phyloP scores from a whole-genome alignment of 768 basidiomycete genomes.

The Crucibulum laeve region DNA sequence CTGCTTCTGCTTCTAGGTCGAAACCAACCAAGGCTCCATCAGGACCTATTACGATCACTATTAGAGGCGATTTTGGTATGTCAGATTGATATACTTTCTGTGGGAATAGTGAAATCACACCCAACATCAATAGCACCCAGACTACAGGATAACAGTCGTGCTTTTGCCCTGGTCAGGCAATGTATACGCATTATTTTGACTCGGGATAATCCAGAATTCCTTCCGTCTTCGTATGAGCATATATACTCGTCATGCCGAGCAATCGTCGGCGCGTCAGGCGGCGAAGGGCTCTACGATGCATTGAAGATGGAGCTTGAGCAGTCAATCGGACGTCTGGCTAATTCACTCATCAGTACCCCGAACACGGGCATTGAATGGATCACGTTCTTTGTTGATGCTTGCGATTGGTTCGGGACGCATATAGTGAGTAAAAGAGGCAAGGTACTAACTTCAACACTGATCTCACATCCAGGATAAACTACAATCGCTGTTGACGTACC shows the following conservation, averaged over 20 bases:
- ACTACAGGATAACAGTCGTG: constrained; percentile 14
- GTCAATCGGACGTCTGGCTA: constrained; percentile 37
- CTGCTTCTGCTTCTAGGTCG: constrained; percentile 60
- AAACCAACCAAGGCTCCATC: constrained; percentile 22
- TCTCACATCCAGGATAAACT: constrained; percentile 33
- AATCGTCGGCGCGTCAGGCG: constrained; percentile 49
- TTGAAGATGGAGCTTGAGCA: constrained; percentile 60
- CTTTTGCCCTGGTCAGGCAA: constrained; percentile 23
- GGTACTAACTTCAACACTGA: not conserved
- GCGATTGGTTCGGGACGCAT: constrained; percentile 61
- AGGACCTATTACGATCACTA: constrained; percentile 41
- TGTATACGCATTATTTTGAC: constrained; percentile 39
- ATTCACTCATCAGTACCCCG: constrained; percentile 24
- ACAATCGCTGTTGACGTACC: constrained; percentile 60
- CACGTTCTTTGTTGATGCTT: constrained; percentile 44
- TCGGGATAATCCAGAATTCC: constrained; percentile 21
- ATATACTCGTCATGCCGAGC: constrained; percentile 56
- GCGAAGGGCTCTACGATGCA: constrained; percentile 53
- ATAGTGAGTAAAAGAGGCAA: constrained; percentile 42
- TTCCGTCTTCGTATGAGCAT: constrained; percentile 49
- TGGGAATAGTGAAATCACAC: not conserved
- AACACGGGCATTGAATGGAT: constrained; percentile 52
- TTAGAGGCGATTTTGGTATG: constrained; percentile 41
- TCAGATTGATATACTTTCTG: not conserved
- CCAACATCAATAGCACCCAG: constrained; percentile 5